Evolutionary conservation across 2,329 filamentous ascomycete genomes (phyloP).

Genomic region (Nothomitra cinnamomea): DNA sequence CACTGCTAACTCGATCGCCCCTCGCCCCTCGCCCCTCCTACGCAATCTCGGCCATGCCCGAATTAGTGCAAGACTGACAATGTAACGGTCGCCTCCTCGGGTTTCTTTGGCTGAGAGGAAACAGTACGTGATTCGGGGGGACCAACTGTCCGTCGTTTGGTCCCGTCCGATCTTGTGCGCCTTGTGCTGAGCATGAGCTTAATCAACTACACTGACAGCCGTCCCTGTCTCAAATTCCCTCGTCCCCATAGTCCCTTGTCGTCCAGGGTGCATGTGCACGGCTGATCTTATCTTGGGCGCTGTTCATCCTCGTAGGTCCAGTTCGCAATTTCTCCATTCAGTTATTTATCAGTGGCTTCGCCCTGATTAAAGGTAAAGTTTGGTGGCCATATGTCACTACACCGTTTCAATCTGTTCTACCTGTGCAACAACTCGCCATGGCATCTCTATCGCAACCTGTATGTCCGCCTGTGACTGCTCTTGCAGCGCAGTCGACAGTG

Average conservation of each 20-base stretch:
- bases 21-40: background rate
- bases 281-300: constrained; percentile 3
- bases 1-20: background rate
- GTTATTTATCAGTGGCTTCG: background rate
- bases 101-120: background rate
- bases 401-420: background rate
- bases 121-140: background rate
- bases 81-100: background rate
- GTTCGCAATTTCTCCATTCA: constrained; percentile 4
- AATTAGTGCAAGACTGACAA: background rate
- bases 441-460: background rate
- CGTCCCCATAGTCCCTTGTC: background rate
- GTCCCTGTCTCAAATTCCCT: background rate
- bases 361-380: background rate
- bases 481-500: constrained; percentile 1
- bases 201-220: background rate
- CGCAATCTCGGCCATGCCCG: background rate
- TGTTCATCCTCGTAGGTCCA: background rate
- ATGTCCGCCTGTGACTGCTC: background rate
- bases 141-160: background rate
- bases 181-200: background rate
- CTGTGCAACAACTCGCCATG: background rate
- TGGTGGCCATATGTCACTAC: background rate
- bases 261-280: constrained; percentile 1
- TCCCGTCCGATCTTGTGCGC: background rate